Evolutionary conservation across 805 yeast species (phyloP), one percentile per base, ranked within the genome.

Genomic region (Kuraishia borneana): DNA sequence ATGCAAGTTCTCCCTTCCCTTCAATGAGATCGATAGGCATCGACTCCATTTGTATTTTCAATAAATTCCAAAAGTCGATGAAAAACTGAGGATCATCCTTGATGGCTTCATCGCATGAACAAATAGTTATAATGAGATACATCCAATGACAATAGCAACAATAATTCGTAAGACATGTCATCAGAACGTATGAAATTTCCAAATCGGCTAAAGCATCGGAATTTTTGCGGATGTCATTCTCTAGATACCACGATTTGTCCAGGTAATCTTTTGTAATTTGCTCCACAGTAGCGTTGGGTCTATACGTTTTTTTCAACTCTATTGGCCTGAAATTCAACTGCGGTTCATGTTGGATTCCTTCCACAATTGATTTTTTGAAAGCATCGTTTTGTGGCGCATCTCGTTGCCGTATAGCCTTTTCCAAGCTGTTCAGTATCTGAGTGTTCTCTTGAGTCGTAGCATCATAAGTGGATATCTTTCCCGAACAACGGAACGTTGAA

Each of bases 121-220:
- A 56, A 3, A 68, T 19, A 8, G 79, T 46, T 31, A 62, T 64
- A 9, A 72, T 42, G 23, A 78, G 40, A 14, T 58, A 60, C 35
- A 69, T 61, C 88, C 88, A 81, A 42, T 79, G 87, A 16, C 69
- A 55, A 14, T 73, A 65, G 10, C 79, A 72, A 14, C 82, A 70
- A 45, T 70, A 68, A 48, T 79, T 82, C 12, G 79, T 83, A 40
- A 79, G 58, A 1, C 74, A 43, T 2, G 74, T 44, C 29, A 67
- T 58, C 36, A 68, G 56, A 1, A 76, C 33, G 39, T 63, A 80
- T 2, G 68, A 47, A 16, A 76, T 46, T 42, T 75, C 73, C 5
- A 76, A 45, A 44, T 81, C 85, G 2, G 73, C 73, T 4, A 75
- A 39, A 3, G 72, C 40, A 14, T 29, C 42, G 34, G 48, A 61